Base-by-base conservation (phyloP, 2,329 filamentous ascomycete species). In the Tolypocladium ovalisporum region DNA sequence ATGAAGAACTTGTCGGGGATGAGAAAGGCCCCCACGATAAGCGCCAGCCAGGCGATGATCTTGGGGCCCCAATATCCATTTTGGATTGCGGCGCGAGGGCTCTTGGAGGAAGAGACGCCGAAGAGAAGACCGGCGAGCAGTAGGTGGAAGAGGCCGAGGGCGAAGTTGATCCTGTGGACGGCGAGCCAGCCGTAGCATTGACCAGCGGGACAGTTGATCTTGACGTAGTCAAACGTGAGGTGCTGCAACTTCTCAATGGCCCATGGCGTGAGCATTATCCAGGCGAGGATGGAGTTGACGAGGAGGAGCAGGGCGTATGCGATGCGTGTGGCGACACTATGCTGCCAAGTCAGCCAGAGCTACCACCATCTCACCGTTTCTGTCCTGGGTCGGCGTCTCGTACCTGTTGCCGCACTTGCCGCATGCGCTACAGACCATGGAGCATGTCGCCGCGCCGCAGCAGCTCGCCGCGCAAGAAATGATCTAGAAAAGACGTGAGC, bases 31-130 rank as follows among this genome's bases (percentile, higher is more conserved):
- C 96, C 70, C 59, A 97, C 89, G 59, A 97, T 85, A 63, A 97
- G 83, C 17, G 80, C 84, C 54, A 97, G 70, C 94, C 94, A 99
- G 55, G 86, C 84, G 59, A 97, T 83, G 58, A 99, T 81, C 76
- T 99, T 99, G 52, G 94, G 94, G 1, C 92, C 94, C 94, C 94
- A 99, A 74, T 90, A 99, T n/a, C 93, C 94, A 75, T 99, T 99
- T 70, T 99, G 94, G 56, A 99, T 82, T 22, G 85, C 82, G 2
- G 94, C 92, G 62, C 94, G 87, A 51, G 88, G 88, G 70, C 96
- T 89, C 71, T 89, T 94, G 29, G 92, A 94, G 53, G 86, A 90
- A 56, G 83, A 84, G 55, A 99, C 91, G 55, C 94, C 94, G 57
- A 97, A 79, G 51, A 99, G 81, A 60, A 97, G 80, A 54, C 90